These are phyloP conservation scores for Malus orientalis DNA, from an alignment of 306 rosid genomes.

Conservation along the genomic window DNA sequence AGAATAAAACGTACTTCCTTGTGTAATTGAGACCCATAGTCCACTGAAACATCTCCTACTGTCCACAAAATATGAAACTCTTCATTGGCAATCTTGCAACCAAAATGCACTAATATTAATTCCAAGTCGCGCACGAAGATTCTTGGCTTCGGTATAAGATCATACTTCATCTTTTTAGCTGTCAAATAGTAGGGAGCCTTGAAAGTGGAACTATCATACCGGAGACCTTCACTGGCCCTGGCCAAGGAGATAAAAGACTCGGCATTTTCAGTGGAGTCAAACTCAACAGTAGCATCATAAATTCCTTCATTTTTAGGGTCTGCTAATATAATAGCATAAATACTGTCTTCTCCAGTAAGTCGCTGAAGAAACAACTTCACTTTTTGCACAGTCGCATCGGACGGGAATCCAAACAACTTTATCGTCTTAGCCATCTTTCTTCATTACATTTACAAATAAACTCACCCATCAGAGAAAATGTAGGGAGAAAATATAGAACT, in stretches of 20 bases:
- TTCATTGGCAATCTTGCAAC: conserved; percentile 48
- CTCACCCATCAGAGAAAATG: no score
- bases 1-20: conserved; percentile 27
- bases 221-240: neutral
- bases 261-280: conserved; percentile 24
- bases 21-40: conserved; percentile 36
- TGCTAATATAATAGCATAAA: conserved; percentile 45
- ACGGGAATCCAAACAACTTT: conserved; percentile 57
- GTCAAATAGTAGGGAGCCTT: conserved; percentile 13
- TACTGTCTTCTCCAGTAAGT: conserved; percentile 44
- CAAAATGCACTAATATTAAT: conserved; percentile 43
- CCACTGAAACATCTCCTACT: conserved; percentile 22
- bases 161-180: conserved; percentile 32
- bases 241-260: conserved; percentile 23
- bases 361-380: conserved; percentile 4
- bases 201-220: conserved; percentile 10
- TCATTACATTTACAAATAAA: neutral
- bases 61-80: conserved; percentile 36
- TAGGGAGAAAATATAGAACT: no score
- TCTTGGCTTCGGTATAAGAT: conserved; percentile 49
- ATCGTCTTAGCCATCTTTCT: conserved; percentile 59
- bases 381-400: neutral
- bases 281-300: conserved; percentile 58
- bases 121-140: conserved; percentile 19
- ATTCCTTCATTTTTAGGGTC: conserved; percentile 19